Evolutionary conservation across 495 filamentous ascomycete species (phyloP), one percentile per base, ranked within the genome.

Genomic region (Aspergillus panamensis): DNA sequence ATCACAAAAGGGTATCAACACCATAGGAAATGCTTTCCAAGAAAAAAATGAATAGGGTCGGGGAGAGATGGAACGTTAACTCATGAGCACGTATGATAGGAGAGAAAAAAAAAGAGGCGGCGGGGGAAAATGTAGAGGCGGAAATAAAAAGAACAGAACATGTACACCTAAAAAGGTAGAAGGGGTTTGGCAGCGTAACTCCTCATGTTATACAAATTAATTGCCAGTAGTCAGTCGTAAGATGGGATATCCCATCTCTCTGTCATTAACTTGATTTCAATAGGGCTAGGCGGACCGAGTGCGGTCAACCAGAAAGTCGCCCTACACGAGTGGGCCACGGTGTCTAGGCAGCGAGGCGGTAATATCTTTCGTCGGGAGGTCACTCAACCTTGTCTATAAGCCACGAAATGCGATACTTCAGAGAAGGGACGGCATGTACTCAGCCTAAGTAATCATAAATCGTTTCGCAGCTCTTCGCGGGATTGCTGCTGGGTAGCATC

Each of bases 1-100:
- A 60, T 60, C 60, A 63, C 58, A 62, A 54, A 65, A 74, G 76
- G 75, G 75, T 77, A 79, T 77, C 76, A 77, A 77, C 72, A 79
- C 74, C 73, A 70, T 72, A 69, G 72, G 58, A 71, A 72, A 79
- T 75, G 73, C 71, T 75, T 70, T 67, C 63, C 53, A 67, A 66
- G 62, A 49, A 42, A 51, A 63, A 52, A 58, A 50, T 47, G 45
- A 51, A 31, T 33, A 39, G 45, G 39, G 57, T 33, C 29, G 47
- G 47, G 35, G 43, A 56, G 14, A 62, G 52, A 53, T 54, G 56
- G 37, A 56, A 55, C 62, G 55, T 70, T 53, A 66, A 65, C 61
- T 73, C 72, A 70, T 74, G 69, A 73, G 69, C 69, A 68, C 61
- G 59, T 63, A 48, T 55, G 53, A 47, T 31, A 39, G 30, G 48